These are phyloP conservation scores for Leccinum fibrillosum DNA, from an alignment of 768 basidiomycete genomes.

Conservation along the genomic window DNA sequence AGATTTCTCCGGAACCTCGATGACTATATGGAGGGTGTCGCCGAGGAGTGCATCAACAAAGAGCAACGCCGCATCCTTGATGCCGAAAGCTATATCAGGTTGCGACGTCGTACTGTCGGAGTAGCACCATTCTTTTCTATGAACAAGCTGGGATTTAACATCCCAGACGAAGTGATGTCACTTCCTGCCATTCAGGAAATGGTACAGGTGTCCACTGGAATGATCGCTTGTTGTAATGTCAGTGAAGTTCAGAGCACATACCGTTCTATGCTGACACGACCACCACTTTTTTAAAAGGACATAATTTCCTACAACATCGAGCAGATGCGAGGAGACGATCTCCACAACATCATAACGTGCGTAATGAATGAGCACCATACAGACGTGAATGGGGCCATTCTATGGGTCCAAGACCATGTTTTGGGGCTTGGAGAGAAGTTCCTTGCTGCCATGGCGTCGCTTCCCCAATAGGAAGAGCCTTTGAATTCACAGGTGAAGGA, in stretches of 20 bases:
- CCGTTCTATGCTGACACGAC: not conserved
- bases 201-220: not conserved
- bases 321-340: not conserved
- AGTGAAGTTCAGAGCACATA: not conserved
- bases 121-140: not conserved
- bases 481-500: not conserved
- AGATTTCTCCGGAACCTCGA: not conserved
- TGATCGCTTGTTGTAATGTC: not conserved
- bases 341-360: not conserved
- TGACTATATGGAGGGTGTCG: not conserved
- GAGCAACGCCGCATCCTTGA: not conserved
- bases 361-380: not conserved
- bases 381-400: not conserved
- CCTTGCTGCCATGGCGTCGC: not conserved
- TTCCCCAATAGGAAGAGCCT: not conserved
- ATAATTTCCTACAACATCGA: not conserved
- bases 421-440: not conserved
- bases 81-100: not conserved
- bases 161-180: not conserved
- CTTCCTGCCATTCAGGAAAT: not conserved
- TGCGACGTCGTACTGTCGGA: not conserved
- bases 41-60: not conserved
- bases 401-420: not conserved
- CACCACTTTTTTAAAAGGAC: not conserved
- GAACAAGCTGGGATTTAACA: not conserved